Base-by-base conservation (phyloP, 2,329 filamentous ascomycete species). In the Ophiosphaerella korrae region DNA sequence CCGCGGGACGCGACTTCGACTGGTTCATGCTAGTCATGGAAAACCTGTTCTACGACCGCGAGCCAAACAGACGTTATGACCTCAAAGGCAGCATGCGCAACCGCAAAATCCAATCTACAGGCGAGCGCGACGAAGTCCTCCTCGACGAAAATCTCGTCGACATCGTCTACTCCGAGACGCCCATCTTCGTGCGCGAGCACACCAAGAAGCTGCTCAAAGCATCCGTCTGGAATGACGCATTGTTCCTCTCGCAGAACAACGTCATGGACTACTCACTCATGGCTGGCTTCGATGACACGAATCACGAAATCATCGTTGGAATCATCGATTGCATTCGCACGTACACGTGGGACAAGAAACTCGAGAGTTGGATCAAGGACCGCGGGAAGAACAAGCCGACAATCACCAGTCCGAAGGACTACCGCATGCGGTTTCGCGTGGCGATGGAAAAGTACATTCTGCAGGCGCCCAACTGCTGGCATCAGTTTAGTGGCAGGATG, bases 301-400 rank as follows among this genome's bases (percentile, higher is more conserved):
- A 86, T 57, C 92, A 93, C 66, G 93, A 99, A 75, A 84, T 99
- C 12, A 91, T 97, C 12, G 92, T 99, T 2, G 94, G 94, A 4
- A 97, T 99, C 66, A 97, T 99, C 58, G 74, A 99, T 73, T 97
- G 94, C 72, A 97, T 99, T 61, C 86, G 94, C 48, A 99, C 94
- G 0, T 99, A 97, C 71, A 99, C 94, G 0, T 99, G 94, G 92
- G 94, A 99, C 78, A 99, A 99, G 81, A 97, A 97, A 72, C 84
- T 99, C n/a, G 94, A 99, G 77, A 94, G 88, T 47, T 99, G 94
- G 94, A 97, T 99, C 82, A 99, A 99, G 75, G 92, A 97, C 69
- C 88, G 93, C 34, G 94, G 95, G 66, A 87, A 87, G 74, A 88
- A 87, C 63, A 84, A 91, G 55, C 95, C 95, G 7, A 99, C 94